These are phyloP conservation scores for Penicillium sp. DNA, from an alignment of 2,329 filamentous ascomycete species.

Conservation along the genomic window DNA sequence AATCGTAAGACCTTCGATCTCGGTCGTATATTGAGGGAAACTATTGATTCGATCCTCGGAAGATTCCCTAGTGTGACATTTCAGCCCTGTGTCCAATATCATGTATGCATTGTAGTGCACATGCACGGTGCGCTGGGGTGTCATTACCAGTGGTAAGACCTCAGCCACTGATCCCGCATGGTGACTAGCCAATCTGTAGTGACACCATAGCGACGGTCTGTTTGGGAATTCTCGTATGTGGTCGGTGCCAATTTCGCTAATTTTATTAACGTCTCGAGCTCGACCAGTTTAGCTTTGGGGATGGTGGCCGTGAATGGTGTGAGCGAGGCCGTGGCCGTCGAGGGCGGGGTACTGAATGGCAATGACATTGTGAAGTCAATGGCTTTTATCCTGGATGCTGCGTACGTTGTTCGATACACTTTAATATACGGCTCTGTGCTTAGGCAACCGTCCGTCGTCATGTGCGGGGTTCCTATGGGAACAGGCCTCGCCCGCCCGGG, in stretches of 20 bases:
- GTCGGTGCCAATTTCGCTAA: conserved; percentile 51
- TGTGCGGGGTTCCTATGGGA: conserved; percentile 4
- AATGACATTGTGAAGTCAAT: conserved; percentile 23
- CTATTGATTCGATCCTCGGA: conserved; percentile 49
- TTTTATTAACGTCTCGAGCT: conserved; percentile 50
- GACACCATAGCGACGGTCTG: conserved; percentile 48
- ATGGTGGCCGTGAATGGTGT: conserved; percentile 47
- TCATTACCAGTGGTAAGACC: conserved; percentile 50
- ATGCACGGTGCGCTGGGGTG: conserved; percentile 21
- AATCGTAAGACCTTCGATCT: conserved; percentile 45
- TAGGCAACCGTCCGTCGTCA: not conserved
- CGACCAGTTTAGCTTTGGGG: conserved; percentile 45
- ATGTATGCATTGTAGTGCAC: conserved; percentile 28
- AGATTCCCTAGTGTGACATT: conserved; percentile 26
- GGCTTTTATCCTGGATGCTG: not conserved
- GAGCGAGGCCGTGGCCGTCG: conserved; percentile 37
- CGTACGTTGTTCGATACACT: not conserved
- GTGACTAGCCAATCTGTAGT: conserved; percentile 49
- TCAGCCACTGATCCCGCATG: conserved; percentile 47
- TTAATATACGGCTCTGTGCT: not conserved
- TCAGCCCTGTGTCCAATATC: conserved; percentile 4
- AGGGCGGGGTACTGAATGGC: conserved; percentile 35
- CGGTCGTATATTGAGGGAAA: conserved; percentile 52
- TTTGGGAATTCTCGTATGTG: conserved; percentile 51
- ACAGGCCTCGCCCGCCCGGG: not conserved